Base-by-base conservation (phyloP, 768 basidiomycete species). In the Gymnopilus junonius region DNA sequence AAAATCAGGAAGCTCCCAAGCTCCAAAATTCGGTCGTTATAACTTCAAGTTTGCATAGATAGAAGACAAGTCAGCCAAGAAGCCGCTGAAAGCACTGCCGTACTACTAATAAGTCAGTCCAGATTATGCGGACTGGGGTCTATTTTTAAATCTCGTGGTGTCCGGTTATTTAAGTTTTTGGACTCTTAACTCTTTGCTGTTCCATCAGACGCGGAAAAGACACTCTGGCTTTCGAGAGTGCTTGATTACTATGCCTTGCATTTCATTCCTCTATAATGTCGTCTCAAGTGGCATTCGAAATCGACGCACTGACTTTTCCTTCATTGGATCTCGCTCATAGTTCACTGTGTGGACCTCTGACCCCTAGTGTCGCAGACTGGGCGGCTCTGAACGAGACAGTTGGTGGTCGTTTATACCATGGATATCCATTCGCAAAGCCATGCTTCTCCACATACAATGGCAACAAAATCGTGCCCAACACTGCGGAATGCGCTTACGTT, bases 371-470 rank as follows among this genome's bases (percentile, higher is more conserved):
- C 11, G 40, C 60, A 14, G 60, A 55, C 14, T 61, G 60, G 60
- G 29, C 60, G 12, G 17, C 31, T 7, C 32, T 71, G 27, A 71
- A 71, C 61, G 23, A 55, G 12, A 71, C 65, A 4, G 64, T 71
- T 3, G 67, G 62, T 20, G 70, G 70, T n/a, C 65, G 70, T 48
- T 32, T 71, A 32, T 29, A 34, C 17, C 23, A 58, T 14, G 69
- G 69, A 4, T 34, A 58, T n/a, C 70, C 70, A 6, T 71, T 67
- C 60, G 60, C 70, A 25, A 66, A 62, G 42, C 62, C 70, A 3
- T 71, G 70, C 56, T 71, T 67, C 43, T 62, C 65, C 14, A 54
- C 29, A 4, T 68, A 58, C 63, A 69, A 71, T n/a, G 69, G 67
- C 0, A 53, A 53, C 27, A 35, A 50, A 1, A 43, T 60, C 8